Evolutionary conservation across 1,139 yeast species (phyloP).

Genomic region (Citeromyces hawaiiensis): DNA sequence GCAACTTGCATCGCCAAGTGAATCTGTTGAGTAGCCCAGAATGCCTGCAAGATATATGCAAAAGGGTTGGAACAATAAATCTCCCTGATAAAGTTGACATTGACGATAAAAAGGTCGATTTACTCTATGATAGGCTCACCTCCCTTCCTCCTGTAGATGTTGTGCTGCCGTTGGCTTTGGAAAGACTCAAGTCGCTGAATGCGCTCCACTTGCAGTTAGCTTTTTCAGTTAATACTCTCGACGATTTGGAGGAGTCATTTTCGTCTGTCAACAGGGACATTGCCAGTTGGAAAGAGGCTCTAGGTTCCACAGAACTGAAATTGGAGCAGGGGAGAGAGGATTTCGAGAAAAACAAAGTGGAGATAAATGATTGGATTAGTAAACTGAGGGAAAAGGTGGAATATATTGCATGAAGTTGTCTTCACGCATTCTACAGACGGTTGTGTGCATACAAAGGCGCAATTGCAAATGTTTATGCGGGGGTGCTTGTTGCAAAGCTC

Average conservation of each 20-base stretch:
- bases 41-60: neutral
- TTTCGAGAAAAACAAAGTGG: neutral
- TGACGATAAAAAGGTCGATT: neutral
- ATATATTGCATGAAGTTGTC: neutral
- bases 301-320: neutral
- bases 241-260: neutral
- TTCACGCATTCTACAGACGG: too few species aligned
- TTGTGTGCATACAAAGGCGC: too few species aligned
- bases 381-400: neutral
- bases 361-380: neutral
- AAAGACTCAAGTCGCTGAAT: neutral
- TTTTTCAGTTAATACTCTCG: neutral
- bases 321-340: neutral
- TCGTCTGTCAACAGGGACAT: neutral
- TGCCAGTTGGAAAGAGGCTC: neutral
- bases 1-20: neutral
- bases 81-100: neutral
- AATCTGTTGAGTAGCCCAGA: neutral
- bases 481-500: too few species aligned
- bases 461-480: too few species aligned
- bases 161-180: neutral
- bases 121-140: neutral
- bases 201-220: neutral
- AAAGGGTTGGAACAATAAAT: neutral
- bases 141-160: slow-evolving; percentile 1